Conservation (phyloP, 148 eudicot genomes). For the Rhododendron ferrugineum region DNA sequence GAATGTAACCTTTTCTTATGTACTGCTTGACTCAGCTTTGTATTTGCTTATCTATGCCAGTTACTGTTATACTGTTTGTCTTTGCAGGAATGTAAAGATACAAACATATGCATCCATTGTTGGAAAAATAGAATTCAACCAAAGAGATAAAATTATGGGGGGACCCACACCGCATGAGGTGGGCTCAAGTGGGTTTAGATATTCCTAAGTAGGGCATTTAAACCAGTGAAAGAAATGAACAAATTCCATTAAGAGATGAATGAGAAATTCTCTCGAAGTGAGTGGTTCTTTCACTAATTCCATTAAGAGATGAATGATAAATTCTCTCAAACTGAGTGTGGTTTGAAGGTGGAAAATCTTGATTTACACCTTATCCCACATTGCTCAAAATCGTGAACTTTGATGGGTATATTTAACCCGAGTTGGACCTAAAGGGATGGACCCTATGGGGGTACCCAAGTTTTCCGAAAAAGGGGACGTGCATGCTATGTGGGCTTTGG, state of each 20-base stretch:
- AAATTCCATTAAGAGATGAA: no score
- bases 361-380: not conserved
- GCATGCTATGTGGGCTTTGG: not conserved
- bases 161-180: not conserved
- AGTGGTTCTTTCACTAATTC: no score
- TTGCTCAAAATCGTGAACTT: not conserved
- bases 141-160: not conserved
- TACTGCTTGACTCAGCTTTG: conserved; percentile 3
- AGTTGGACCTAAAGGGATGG: not conserved
- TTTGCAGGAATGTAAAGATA: not conserved
- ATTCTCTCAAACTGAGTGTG: not conserved
- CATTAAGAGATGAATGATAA: no score
- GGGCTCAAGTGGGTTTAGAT: not conserved
- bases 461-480: not conserved
- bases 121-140: not conserved
- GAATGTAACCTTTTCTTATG: not conserved
- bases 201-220: not conserved
- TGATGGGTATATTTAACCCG: not conserved
- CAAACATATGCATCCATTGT: not conserved
- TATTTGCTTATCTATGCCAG: not conserved
- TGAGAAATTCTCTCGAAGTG: no score
- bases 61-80: not conserved
- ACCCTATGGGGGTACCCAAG: no score
- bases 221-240: not conserved
- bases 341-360: not conserved